These are phyloP conservation scores for Cyclocybe aegerita DNA, from an alignment of 768 basidiomycete species.

Conservation along the genomic window DNA sequence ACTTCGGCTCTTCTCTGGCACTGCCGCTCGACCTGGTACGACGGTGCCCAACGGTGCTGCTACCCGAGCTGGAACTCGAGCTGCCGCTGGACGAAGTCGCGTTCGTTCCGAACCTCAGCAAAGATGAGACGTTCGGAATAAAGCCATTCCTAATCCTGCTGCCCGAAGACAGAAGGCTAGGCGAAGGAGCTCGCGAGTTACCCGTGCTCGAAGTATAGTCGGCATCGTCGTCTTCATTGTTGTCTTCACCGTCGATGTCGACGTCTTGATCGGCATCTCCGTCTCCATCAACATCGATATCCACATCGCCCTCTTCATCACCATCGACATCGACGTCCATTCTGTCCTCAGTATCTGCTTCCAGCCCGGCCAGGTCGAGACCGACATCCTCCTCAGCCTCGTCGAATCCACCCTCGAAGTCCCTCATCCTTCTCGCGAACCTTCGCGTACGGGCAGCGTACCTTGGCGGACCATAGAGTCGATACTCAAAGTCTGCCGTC, in stretches of 20 bases:
- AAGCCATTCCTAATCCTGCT: no score
- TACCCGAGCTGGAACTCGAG: background rate
- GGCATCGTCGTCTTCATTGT: constrained; percentile 23
- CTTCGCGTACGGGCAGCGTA: no score
- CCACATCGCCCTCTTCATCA: constrained; percentile 5
- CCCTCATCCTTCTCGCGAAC: background rate
- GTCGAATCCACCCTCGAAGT: constrained; percentile 2
- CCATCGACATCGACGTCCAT: constrained; percentile 14
- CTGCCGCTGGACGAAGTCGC: background rate
- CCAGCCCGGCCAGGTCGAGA: constrained; percentile 23
- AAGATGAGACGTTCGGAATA: no score
- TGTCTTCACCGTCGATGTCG: background rate
- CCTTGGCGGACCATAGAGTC: constrained; percentile 8
- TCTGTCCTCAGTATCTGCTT: constrained; percentile 2
- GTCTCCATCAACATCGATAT: background rate
- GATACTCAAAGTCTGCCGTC: constrained; percentile 29
- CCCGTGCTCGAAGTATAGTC: constrained; percentile 10
- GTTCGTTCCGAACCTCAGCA: background rate
- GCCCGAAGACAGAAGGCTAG: background rate
- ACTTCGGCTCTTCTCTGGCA: no score
- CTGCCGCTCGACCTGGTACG: background rate
- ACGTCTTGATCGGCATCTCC: no score
- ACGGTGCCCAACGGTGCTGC: background rate
- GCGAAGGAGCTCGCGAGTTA: background rate
- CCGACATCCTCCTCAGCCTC: constrained; percentile 27